Conservation (phyloP, 2,329 filamentous ascomycete species). For the Cordyceps cateniannulata region DNA sequence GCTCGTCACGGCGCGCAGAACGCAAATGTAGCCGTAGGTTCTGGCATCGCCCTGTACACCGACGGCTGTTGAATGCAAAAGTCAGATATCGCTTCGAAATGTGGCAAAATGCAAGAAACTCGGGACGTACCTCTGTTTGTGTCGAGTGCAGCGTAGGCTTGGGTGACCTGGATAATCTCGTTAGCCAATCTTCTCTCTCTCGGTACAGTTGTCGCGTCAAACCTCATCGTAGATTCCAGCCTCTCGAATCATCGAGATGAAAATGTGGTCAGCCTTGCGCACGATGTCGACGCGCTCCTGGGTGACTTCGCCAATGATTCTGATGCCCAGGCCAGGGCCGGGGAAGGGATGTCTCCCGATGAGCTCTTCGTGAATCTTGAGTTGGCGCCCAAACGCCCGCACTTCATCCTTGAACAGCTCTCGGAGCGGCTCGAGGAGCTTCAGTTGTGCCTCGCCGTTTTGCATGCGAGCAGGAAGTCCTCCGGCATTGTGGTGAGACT, state of each 20-base stretch:
- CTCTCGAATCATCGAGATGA: background rate
- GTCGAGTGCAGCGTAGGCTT: background rate
- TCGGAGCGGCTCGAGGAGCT: background rate
- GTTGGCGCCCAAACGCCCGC: conserved; percentile 23
- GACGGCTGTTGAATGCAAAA: conserved; percentile 18
- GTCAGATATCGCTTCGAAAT: no score
- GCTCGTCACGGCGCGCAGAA: conserved; percentile 39
- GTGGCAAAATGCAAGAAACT: background rate
- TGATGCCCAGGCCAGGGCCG: conserved; percentile 59
- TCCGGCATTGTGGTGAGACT: background rate
- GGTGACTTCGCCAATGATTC: conserved; percentile 80
- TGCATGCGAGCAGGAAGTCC: background rate
- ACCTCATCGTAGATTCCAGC: background rate
- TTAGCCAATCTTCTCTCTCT: background rate
- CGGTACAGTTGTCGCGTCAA: background rate
- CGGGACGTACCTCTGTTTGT: background rate
- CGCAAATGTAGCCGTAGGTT: conserved; percentile 31
- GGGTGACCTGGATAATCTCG: background rate
- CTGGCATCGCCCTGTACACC: conserved; percentile 57
- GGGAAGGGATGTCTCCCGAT: conserved; percentile 25
- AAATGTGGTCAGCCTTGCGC: conserved; percentile 57
- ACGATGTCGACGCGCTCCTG: conserved; percentile 72
- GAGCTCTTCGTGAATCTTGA: conserved; percentile 28
- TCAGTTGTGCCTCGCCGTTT: background rate
- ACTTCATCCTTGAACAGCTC: conserved; percentile 69